These are phyloP conservation scores for Trifolium fragiferum DNA, from an alignment of 306 rosid species.

Conservation along the genomic window DNA sequence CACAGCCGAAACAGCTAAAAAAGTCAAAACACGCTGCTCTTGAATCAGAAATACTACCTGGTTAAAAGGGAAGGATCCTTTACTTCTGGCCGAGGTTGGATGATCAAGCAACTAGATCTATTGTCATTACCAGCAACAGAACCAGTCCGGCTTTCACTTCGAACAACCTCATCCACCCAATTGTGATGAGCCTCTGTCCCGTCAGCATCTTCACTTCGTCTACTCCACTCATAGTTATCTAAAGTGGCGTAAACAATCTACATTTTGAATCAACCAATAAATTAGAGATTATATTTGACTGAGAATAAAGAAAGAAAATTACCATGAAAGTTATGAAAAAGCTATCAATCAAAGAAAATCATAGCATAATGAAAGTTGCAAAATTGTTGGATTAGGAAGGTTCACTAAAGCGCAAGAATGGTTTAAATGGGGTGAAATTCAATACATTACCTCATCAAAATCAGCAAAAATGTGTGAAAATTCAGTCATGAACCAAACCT, in stretches of 20 bases:
- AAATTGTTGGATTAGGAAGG: conserved; percentile 1
- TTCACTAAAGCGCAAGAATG: conserved; percentile 1
- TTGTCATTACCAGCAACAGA: conserved; percentile 52
- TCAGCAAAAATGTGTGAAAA: conserved; percentile 75
- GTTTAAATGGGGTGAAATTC: conserved; percentile 7
- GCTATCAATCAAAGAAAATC: conserved; percentile 13
- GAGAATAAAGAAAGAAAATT: conserved; percentile 21
- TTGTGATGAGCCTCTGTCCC: conserved; percentile 73
- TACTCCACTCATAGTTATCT: conserved; percentile 69
- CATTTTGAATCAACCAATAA: conserved; percentile 38
- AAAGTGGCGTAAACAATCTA: conserved; percentile 79
- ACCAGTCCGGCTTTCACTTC: conserved; percentile 78
- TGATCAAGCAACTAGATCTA: conserved; percentile 55
- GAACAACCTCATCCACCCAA: conserved; percentile 94
- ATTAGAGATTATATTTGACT: conserved; percentile 13
- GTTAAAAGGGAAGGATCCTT: conserved; percentile 78
- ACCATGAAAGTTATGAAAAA: background rate
- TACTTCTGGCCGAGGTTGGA: conserved; percentile 71
- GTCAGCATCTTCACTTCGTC: conserved; percentile 53
- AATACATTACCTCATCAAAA: conserved; percentile 79
- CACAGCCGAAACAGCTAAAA: background rate
- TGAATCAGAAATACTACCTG: conserved; percentile 61
- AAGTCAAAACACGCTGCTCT: conserved; percentile 27
- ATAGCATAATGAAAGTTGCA: background rate
- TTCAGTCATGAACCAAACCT: conserved; percentile 94